These are phyloP conservation scores for Solanum stenotomum DNA, from an alignment of 257 asterid species.

Conservation along the genomic window DNA sequence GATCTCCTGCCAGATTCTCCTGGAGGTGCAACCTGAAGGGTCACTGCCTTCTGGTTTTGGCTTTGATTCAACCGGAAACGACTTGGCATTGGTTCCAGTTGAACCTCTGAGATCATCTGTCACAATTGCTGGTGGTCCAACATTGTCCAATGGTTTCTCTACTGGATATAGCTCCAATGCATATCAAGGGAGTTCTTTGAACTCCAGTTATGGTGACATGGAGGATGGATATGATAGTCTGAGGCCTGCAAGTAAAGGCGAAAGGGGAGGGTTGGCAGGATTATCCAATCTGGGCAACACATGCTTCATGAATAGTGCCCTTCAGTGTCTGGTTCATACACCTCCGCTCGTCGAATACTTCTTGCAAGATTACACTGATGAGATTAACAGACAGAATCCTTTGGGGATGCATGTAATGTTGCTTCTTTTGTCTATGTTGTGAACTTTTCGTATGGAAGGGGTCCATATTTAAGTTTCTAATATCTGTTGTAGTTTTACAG, in stretches of 20 bases:
- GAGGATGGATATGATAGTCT: slow-evolving; percentile 51
- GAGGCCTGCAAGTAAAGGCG: slow-evolving; percentile 40
- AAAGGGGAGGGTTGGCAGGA: slow-evolving; percentile 86
- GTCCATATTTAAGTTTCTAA: slow-evolving; percentile 13
- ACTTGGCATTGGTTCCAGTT: slow-evolving; percentile 69
- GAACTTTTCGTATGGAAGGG: neutral
- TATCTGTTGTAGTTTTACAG: slow-evolving; percentile 38
- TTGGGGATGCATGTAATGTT: slow-evolving; percentile 83
- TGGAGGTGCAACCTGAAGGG: slow-evolving; percentile 59
- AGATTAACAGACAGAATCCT: slow-evolving; percentile 80
- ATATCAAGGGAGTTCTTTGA: slow-evolving; percentile 38
- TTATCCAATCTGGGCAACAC: slow-evolving; percentile 94
- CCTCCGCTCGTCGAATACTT: slow-evolving; percentile 78
- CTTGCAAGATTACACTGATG: slow-evolving; percentile 71
- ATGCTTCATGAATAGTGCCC: slow-evolving; percentile 95
- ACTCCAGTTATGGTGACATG: slow-evolving; percentile 37
- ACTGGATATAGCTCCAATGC: slow-evolving; percentile 38
- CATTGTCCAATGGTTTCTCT: slow-evolving; percentile 73
- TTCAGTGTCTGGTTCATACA: slow-evolving; percentile 96
- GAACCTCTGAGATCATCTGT: slow-evolving; percentile 69
- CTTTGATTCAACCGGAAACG: slow-evolving; percentile 79
- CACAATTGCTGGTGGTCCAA: slow-evolving; percentile 90
- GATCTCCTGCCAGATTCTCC: slow-evolving; percentile 56
- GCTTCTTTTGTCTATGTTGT: slow-evolving; percentile 12
- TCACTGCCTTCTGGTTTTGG: slow-evolving; percentile 26